Conservation (phyloP, 2,329 filamentous ascomycete genomes). For the Plenodomus biglobosus region DNA sequence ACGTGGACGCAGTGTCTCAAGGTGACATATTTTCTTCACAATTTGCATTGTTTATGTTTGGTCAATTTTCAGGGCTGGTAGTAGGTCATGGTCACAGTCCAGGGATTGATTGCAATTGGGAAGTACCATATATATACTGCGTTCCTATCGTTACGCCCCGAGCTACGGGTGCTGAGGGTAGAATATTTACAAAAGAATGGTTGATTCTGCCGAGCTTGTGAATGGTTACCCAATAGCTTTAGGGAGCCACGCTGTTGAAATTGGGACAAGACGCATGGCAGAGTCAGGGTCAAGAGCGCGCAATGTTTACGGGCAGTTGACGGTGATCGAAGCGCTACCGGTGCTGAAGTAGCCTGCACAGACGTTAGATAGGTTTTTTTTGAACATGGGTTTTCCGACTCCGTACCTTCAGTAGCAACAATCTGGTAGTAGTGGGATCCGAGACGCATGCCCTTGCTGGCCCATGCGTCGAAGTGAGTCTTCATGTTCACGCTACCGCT, state of each 20-base stretch:
- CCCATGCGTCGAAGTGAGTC: conserved; percentile 42
- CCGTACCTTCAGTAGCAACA: conserved; percentile 50
- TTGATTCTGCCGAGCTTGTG: not conserved
- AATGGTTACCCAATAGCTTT: too few species aligned
- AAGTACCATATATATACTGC: not conserved
- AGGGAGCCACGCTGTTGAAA: too few species aligned
- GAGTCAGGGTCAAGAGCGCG: not conserved
- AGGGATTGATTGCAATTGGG: not conserved
- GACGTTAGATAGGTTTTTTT: not conserved
- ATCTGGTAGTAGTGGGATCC: conserved; percentile 47
- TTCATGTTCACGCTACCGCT: conserved; percentile 36
- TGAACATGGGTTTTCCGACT: too few species aligned
- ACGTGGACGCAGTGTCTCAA: too few species aligned
- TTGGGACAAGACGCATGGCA: not conserved
- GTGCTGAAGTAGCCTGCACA: conserved; percentile 50
- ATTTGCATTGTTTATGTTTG: too few species aligned
- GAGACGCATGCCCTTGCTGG: conserved; percentile 33
- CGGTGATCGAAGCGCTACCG: conserved; percentile 53
- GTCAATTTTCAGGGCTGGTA: too few species aligned
- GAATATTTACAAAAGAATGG: not conserved
- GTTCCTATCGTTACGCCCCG: not conserved
- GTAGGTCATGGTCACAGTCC: not conserved
- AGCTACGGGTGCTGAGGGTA: not conserved
- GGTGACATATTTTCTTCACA: too few species aligned
- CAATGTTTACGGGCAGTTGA: conserved; percentile 34